Percentiles rank a stretch among this genome's conserved stretches.
These are phyloP conservation scores for Alternaria sp. DNA, from an alignment of 2,329 filamentous ascomycete species.

Conservation along the genomic window DNA sequence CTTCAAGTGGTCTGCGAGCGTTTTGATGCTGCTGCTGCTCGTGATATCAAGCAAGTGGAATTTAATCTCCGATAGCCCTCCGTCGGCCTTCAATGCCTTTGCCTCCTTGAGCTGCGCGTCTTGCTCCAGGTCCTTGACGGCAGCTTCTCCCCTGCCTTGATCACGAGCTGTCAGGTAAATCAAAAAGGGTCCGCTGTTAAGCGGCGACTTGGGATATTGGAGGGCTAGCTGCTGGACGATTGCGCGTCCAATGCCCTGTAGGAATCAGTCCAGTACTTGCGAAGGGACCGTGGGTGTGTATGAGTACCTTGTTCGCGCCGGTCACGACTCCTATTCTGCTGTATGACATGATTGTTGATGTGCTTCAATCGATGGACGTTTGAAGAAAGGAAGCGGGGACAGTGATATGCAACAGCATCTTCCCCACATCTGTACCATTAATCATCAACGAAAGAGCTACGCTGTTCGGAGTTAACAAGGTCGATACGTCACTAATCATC, in stretches of 20 bases:
- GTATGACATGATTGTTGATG: constrained; percentile 36
- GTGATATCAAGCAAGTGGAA: constrained; percentile 61
- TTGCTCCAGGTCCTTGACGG: constrained; percentile 54
- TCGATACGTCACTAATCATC: constrained; percentile 22
- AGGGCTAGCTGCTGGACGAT: constrained; percentile 64
- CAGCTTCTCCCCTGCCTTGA: constrained; percentile 57
- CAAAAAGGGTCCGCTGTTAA: constrained; percentile 59
- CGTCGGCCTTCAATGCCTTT: constrained; percentile 53
- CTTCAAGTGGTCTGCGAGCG: constrained; percentile 55
- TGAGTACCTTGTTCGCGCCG: constrained; percentile 61
- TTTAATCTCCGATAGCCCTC: constrained; percentile 56
- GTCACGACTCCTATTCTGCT: constrained; percentile 62
- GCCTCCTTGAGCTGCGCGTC: constrained; percentile 58
- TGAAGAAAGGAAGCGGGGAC: neutral
- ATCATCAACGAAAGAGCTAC: constrained; percentile 4
- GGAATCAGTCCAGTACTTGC: constrained; percentile 12
- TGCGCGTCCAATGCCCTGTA: constrained; percentile 57
- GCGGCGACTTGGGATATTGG: constrained; percentile 60
- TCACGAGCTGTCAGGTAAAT: constrained; percentile 66
- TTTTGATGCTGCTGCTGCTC: constrained; percentile 55
- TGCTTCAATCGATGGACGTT: neutral
- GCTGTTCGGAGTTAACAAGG: constrained; percentile 12
- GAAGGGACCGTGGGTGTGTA: neutral
- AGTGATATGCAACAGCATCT: neutral
- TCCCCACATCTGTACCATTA: constrained; percentile 8